These are phyloP conservation scores for Eimeria brunetti DNA, from an alignment of 169 alveolate species.

Conservation along the genomic window DNA sequence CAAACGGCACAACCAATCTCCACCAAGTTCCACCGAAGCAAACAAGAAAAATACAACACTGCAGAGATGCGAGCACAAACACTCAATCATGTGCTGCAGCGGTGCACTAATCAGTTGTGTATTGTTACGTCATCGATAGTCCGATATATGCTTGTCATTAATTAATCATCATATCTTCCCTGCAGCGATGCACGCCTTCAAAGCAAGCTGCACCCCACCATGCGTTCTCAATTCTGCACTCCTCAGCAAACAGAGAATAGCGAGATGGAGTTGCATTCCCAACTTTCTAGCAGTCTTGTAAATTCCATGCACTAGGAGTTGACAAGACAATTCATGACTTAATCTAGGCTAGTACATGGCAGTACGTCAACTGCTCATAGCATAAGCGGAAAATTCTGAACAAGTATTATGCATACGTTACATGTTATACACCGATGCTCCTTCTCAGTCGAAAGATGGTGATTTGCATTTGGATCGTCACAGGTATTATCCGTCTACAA, in stretches of 20 bases:
- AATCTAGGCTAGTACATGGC: background rate
- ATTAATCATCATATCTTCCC: background rate
- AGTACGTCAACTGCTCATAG: constrained; percentile 36
- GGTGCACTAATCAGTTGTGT: constrained; percentile 35
- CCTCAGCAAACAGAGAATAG: constrained; percentile 43
- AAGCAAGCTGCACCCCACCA: constrained; percentile 31
- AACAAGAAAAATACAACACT: background rate
- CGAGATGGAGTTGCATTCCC: constrained; percentile 15
- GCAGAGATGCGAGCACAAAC: background rate
- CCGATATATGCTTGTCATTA: constrained; percentile 63
- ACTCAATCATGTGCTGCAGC: background rate
- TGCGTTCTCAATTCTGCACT: constrained; percentile 46
- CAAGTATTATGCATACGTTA: background rate
- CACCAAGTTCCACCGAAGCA: background rate
- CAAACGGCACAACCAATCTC: background rate
- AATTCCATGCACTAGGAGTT: constrained; percentile 31
- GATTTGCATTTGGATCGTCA: constrained; percentile 3
- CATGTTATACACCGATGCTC: background rate
- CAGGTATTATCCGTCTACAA: background rate
- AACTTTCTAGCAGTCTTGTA: constrained; percentile 4
- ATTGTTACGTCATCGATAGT: constrained; percentile 5
- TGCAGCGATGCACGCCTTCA: background rate
- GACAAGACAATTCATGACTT: background rate
- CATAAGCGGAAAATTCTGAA: background rate
- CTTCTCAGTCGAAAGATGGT: constrained; percentile 64